phyloP scores from a whole-genome alignment of 805 yeast species.

The Lipomyces chichibuensis region DNA sequence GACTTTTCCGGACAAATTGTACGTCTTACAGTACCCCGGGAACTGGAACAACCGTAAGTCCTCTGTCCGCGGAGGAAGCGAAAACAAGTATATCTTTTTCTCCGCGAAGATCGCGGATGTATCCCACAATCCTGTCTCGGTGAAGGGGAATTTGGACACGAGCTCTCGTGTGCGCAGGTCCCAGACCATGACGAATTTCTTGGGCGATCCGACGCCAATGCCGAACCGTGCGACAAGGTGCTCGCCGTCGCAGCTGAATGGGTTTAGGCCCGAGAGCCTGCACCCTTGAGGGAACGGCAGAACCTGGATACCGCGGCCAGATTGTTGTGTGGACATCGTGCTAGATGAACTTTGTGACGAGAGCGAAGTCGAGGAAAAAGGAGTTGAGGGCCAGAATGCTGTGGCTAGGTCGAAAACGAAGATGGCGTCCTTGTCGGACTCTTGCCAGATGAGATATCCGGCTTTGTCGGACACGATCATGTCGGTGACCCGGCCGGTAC shows the following conservation, averaged over 20 bases:
- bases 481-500: constrained; percentile 27
- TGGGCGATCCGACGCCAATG: constrained; percentile 31
- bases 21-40: constrained; percentile 34
- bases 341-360: background rate
- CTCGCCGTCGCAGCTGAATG: constrained; percentile 35
- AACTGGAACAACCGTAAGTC: constrained; percentile 24
- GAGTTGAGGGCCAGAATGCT: background rate
- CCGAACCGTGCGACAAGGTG: constrained; percentile 33
- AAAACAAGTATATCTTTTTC: constrained; percentile 31
- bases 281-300: constrained; percentile 27
- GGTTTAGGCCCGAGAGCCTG: constrained; percentile 28
- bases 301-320: constrained; percentile 9
- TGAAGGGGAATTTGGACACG: constrained; percentile 30
- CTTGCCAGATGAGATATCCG: constrained; percentile 30
- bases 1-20: constrained; percentile 31
- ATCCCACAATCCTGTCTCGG: constrained; percentile 35
- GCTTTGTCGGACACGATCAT: constrained; percentile 27
- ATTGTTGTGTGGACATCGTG: background rate
- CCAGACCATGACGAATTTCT: constrained; percentile 35
- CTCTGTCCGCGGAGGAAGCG: constrained; percentile 27
- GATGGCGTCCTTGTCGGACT: constrained; percentile 32
- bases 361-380: constrained; percentile 2
- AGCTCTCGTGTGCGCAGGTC: constrained; percentile 21
- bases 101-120: constrained; percentile 29
- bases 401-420: constrained; percentile 26